Percentiles rank a stretch among this genome's conserved stretches.
Conservation (phyloP, 1,284 basidiomycete species). For the Pseudozyma flocculosa region DNA sequence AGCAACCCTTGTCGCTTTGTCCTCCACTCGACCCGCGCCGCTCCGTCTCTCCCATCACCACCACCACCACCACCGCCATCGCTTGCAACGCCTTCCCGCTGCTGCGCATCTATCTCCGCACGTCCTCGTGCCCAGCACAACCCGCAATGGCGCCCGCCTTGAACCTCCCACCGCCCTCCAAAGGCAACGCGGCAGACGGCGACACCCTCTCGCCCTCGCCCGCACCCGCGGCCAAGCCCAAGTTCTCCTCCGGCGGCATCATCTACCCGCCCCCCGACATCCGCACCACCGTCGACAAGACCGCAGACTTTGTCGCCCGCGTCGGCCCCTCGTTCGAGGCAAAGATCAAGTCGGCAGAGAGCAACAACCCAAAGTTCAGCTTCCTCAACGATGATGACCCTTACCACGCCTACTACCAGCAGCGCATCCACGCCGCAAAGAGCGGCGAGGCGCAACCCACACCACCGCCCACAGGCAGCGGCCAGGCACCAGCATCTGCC, state of each 20-base stretch:
- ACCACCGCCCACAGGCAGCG: conserved; percentile 5
- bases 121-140: too few relatives aligned
- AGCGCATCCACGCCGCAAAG: conserved; percentile 40
- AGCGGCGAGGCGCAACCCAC: conserved; percentile 18
- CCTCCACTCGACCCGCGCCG: too few relatives aligned
- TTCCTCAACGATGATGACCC: conserved; percentile 50
- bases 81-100: neutral
- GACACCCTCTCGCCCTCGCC: conserved; percentile 18
- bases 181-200: conserved; percentile 27
- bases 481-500: conserved; percentile 3
- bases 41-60: too few relatives aligned
- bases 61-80: too few relatives aligned
- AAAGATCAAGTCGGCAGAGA: conserved; percentile 48
- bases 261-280: conserved; percentile 60
- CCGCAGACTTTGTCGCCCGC: conserved; percentile 81
- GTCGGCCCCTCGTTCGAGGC: conserved; percentile 53
- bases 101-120: too few relatives aligned
- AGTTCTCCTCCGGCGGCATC: conserved; percentile 48
- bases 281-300: conserved; percentile 90
- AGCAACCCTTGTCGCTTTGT: too few relatives aligned
- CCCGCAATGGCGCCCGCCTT: conserved; percentile 31
- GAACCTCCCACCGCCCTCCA: conserved; percentile 45
- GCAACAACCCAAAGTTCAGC: conserved; percentile 48
- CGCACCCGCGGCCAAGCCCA: conserved; percentile 15
- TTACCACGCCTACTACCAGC: conserved; percentile 54